Evolutionary conservation across 108 stramenopile genomes (phyloP).

Genomic region (Nitzschia putrida): DNA sequence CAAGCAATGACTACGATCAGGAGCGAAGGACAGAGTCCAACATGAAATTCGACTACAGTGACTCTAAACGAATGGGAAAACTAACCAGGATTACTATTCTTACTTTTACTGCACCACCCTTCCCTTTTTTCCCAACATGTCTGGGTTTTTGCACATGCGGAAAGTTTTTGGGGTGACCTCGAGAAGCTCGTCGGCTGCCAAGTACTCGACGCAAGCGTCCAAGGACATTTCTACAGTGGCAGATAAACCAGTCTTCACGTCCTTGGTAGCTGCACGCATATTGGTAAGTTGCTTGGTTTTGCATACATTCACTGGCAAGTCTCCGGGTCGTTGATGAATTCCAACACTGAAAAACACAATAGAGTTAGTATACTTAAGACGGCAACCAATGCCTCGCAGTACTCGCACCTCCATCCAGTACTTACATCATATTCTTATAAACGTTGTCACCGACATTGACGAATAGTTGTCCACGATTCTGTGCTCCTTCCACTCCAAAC

Average conservation of each 20-base stretch:
- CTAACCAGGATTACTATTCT: too few species aligned
- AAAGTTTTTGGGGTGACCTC: slow-evolving; percentile 91
- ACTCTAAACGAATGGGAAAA: too few species aligned
- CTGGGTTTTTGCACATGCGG: slow-evolving; percentile 93
- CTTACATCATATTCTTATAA: slow-evolving; percentile 94
- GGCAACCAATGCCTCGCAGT: background rate
- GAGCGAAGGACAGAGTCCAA: too few species aligned
- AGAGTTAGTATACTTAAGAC: background rate
- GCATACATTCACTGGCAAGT: slow-evolving; percentile 96
- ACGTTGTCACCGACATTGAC: slow-evolving; percentile 76
- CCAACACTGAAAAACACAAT: slow-evolving; percentile 63
- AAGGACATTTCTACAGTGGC: slow-evolving; percentile 92
- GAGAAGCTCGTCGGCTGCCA: slow-evolving; percentile 93
- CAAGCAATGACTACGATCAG: too few species aligned
- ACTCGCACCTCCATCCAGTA: background rate
- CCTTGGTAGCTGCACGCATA: slow-evolving; percentile 97
- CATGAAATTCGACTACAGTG: too few species aligned
- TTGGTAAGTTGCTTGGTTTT: slow-evolving; percentile 97
- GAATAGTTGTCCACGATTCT: slow-evolving; percentile 94
- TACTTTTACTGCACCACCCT: too few species aligned
- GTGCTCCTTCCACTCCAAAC: slow-evolving; percentile 91
- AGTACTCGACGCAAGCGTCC: slow-evolving; percentile 96
- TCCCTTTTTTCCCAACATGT: slow-evolving; percentile 63
- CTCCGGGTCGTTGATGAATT: slow-evolving; percentile 96
- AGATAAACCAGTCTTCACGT: slow-evolving; percentile 86